phyloP scores from a whole-genome alignment of 257 asterid species.

The Lantana camara region DNA sequence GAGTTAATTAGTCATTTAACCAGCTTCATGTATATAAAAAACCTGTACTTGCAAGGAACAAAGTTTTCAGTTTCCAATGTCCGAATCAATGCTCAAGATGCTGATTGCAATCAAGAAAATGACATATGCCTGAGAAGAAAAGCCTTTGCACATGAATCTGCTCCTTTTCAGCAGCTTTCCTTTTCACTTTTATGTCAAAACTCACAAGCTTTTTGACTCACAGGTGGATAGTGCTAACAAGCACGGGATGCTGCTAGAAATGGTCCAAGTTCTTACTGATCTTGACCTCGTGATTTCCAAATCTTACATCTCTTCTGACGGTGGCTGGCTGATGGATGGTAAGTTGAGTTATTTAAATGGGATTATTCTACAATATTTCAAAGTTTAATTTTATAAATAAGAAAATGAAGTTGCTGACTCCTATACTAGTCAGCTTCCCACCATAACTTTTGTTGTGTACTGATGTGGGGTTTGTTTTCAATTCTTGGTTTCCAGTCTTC shows the following conservation, averaged over 20 bases:
- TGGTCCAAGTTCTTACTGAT: slow-evolving; percentile 94
- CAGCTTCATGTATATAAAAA: not conserved
- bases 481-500: slow-evolving; percentile 61
- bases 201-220: slow-evolving; percentile 9
- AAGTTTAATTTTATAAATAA: not conserved
- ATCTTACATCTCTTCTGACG: slow-evolving; percentile 91
- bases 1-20: not conserved
- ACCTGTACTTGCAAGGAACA: too few relatives aligned
- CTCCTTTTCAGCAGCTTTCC: not conserved
- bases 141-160: slow-evolving; percentile 26
- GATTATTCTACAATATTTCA: slow-evolving; percentile 10
- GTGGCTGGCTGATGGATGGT: slow-evolving; percentile 99
- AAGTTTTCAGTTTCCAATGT: not conserved
- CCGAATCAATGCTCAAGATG: not conserved
- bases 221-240: slow-evolving; percentile 93
- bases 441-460: slow-evolving; percentile 24
- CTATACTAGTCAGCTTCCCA: slow-evolving; percentile 26
- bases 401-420: slow-evolving; percentile 9
- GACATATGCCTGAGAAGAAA: slow-evolving; percentile 31
- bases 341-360: slow-evolving; percentile 18
- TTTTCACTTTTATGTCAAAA: not conserved
- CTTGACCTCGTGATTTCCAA: slow-evolving; percentile 80
- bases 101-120: slow-evolving; percentile 18
- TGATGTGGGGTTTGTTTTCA: slow-evolving; percentile 26
- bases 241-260: slow-evolving; percentile 80